Conservation (phyloP, 2,329 filamentous ascomycete genomes). For the Diaporthe humulicola region DNA sequence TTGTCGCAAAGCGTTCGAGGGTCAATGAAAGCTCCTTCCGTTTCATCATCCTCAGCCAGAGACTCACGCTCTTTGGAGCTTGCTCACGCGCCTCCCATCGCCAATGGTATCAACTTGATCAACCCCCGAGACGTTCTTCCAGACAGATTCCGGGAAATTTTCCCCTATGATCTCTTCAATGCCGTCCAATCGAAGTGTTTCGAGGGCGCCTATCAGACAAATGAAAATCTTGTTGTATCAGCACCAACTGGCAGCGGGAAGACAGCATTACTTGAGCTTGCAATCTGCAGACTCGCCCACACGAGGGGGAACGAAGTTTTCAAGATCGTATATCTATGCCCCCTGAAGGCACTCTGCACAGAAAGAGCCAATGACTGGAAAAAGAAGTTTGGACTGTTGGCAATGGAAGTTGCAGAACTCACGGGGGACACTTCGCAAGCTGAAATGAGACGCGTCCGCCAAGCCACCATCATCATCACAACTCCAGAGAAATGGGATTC, state of each 20-base stretch:
- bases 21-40: background rate
- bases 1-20: background rate
- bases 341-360: conserved; percentile 85
- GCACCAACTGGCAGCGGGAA: conserved; percentile 90
- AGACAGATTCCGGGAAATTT: conserved; percentile 77
- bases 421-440: conserved; percentile 83
- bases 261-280: conserved; percentile 84
- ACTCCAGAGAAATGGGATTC: conserved; percentile 95
- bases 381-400: conserved; percentile 77
- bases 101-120: conserved; percentile 56
- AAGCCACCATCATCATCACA: conserved; percentile 85
- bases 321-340: conserved; percentile 89
- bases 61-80: background rate
- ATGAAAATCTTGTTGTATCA: conserved; percentile 83
- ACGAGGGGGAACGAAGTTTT: conserved; percentile 69
- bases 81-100: conserved; percentile 50
- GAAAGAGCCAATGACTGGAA: conserved; percentile 85
- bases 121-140: conserved; percentile 68
- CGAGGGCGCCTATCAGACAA: conserved; percentile 71
- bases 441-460: conserved; percentile 77
- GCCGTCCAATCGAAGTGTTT: conserved; percentile 88
- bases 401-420: conserved; percentile 79
- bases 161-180: conserved; percentile 83
- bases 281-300: conserved; percentile 79
- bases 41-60: background rate